Evolutionary conservation across 495 filamentous ascomycete species (phyloP).

Genomic region (Aspergillus asperescens): DNA sequence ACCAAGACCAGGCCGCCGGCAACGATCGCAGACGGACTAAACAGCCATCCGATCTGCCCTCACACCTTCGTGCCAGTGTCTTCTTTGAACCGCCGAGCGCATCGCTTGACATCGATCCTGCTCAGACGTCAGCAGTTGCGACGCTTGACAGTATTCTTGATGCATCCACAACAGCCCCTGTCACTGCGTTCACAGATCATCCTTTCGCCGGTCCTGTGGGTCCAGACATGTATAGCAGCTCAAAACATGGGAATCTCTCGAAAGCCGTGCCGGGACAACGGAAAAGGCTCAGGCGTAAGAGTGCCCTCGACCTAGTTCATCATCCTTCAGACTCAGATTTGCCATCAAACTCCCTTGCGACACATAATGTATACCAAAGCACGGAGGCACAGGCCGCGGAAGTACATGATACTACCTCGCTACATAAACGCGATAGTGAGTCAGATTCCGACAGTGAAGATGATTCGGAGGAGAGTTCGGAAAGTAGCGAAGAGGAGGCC

Average conservation of each 20-base stretch:
- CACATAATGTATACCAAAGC: constrained; percentile 11
- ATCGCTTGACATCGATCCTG: constrained; percentile 60
- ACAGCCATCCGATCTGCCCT: constrained; percentile 56
- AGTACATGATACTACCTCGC: constrained; percentile 16
- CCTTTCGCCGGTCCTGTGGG: constrained; percentile 71
- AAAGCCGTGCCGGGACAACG: constrained; percentile 21
- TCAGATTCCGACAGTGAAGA: constrained; percentile 16
- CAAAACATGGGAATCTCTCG: constrained; percentile 27
- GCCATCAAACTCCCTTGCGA: constrained; percentile 6
- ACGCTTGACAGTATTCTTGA: constrained; percentile 92
- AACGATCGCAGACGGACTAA: constrained; percentile 25
- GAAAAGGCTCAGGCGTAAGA: constrained; percentile 20
- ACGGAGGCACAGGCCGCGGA: constrained; percentile 19
- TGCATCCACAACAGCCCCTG: constrained; percentile 89
- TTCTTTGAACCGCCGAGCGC: constrained; percentile 75
- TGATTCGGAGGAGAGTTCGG: constrained; percentile 16
- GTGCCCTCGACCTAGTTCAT: constrained; percentile 19
- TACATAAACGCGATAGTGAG: constrained; percentile 21
- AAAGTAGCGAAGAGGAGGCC: constrained; percentile 18
- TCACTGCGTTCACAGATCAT: constrained; percentile 92
- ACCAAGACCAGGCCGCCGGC: constrained; percentile 19
- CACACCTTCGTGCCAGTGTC: constrained; percentile 82
- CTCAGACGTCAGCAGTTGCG: constrained; percentile 74
- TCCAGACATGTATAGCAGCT: constrained; percentile 55
- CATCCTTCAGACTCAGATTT: constrained; percentile 15